These are phyloP conservation scores for Chalciporus piperatus DNA, from an alignment of 768 basidiomycete species.

Conservation along the genomic window DNA sequence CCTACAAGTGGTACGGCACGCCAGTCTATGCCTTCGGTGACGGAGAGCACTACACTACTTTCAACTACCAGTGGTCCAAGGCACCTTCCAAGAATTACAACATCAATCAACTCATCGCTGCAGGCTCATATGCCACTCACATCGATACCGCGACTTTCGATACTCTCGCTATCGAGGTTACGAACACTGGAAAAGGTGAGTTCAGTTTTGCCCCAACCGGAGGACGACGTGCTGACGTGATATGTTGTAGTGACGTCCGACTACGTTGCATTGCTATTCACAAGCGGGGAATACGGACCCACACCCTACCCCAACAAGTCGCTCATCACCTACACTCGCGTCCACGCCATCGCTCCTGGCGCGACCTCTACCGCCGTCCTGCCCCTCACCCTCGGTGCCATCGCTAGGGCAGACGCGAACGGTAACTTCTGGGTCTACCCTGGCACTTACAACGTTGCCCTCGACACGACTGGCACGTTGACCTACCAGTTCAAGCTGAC, in stretches of 20 bases:
- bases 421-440: constrained; percentile 46
- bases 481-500: constrained; percentile 42
- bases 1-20: constrained; percentile 57
- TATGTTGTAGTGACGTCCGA: constrained; percentile 40
- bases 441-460: constrained; percentile 39
- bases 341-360: constrained; percentile 32
- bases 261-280: constrained; percentile 53
- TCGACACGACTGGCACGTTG: constrained; percentile 42
- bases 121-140: constrained; percentile 21
- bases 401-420: constrained; percentile 45
- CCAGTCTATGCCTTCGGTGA: constrained; percentile 54
- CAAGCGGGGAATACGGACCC: constrained; percentile 46
- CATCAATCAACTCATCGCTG: constrained; percentile 39
- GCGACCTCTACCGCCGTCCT: constrained; percentile 33
- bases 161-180: constrained; percentile 47
- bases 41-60: constrained; percentile 54
- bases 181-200: constrained; percentile 42
- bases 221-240: not conserved
- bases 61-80: constrained; percentile 39
- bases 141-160: constrained; percentile 46
- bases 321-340: constrained; percentile 48
- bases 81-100: constrained; percentile 36
- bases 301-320: constrained; percentile 51
- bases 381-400: constrained; percentile 44
- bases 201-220: not conserved